Evolutionary conservation across 2,329 filamentous ascomycete genomes (phyloP).

Genomic region (Amauroascus niger): DNA sequence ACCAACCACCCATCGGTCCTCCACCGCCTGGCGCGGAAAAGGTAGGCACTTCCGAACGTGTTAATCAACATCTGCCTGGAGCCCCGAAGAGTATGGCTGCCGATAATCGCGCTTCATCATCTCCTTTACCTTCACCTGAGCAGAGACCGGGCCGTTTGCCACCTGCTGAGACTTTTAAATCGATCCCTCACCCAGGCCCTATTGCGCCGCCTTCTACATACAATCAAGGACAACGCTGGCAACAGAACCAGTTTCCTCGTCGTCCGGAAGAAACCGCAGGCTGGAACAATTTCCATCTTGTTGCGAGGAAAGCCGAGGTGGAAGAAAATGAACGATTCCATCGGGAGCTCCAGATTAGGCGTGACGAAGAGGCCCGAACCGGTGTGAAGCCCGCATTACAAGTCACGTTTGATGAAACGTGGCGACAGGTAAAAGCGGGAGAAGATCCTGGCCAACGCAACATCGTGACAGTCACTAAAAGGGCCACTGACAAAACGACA

Average conservation of each 20-base stretch:
- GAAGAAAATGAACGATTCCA: conserved; percentile 35
- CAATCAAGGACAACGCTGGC: conserved; percentile 21
- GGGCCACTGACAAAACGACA: conserved; percentile 21
- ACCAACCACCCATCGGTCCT: conserved; percentile 31
- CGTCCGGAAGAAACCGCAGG: conserved; percentile 26
- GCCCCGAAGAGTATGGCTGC: conserved; percentile 25
- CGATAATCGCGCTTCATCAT: conserved; percentile 27
- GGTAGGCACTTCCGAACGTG: conserved; percentile 14
- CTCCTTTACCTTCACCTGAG: conserved; percentile 34
- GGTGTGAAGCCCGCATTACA: conserved; percentile 27
- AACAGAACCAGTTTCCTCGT: conserved; percentile 25
- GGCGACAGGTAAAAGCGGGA: conserved; percentile 37
- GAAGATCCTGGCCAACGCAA: conserved; percentile 35
- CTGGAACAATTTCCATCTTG: conserved; percentile 39
- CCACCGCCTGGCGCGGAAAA: conserved; percentile 18
- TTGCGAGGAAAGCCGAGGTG: conserved; percentile 33
- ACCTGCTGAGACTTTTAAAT: conserved; percentile 32
- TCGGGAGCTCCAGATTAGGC: conserved; percentile 32
- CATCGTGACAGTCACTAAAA: conserved; percentile 30
- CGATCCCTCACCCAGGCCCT: conserved; percentile 36
- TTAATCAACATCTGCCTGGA: conserved; percentile 25
- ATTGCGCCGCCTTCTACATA: conserved; percentile 39
- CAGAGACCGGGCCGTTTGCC: conserved; percentile 28
- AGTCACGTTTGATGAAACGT: conserved; percentile 38
- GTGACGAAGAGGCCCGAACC: conserved; percentile 30